phyloP scores from a whole-genome alignment of 225 moss, liverwort and hornwort genomes.

The Marchantia paleacea region DNA sequence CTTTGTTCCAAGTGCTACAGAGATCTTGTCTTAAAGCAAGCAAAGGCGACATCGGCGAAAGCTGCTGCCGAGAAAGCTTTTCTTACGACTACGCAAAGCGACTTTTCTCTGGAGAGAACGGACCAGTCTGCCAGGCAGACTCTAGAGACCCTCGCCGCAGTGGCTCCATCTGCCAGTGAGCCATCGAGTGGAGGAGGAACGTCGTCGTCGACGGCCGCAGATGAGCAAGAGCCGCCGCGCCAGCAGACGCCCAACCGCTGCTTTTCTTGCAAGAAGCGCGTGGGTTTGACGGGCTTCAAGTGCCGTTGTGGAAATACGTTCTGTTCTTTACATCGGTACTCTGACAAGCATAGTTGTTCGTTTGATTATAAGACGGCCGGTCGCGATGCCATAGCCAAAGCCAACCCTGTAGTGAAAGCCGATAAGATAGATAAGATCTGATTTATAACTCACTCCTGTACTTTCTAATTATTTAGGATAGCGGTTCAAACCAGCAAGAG shows the following conservation, averaged over 20 bases:
- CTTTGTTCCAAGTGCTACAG: slow-evolving; percentile 90
- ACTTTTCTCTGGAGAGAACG: slow-evolving; percentile 32
- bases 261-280: slow-evolving; percentile 81
- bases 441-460: slow-evolving; percentile 19
- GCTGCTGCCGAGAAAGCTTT: slow-evolving; percentile 34
- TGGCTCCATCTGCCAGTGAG: slow-evolving; percentile 13
- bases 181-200: slow-evolving; percentile 38
- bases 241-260: slow-evolving; percentile 60
- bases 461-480: slow-evolving; percentile 27
- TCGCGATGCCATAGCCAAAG: slow-evolving; percentile 87
- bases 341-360: slow-evolving; percentile 83
- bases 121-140: slow-evolving; percentile 40
- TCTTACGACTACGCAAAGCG: slow-evolving; percentile 21
- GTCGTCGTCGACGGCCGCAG: slow-evolving; percentile 21
- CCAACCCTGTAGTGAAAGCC: slow-evolving; percentile 86
- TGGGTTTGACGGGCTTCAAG: slow-evolving; percentile 85
- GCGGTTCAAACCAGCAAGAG: slow-evolving; percentile 23
- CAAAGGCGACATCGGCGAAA: slow-evolving; percentile 49
- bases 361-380: slow-evolving; percentile 82
- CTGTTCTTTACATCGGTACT: slow-evolving; percentile 78
- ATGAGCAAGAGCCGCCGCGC: slow-evolving; percentile 40
- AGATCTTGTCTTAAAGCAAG: slow-evolving; percentile 64
- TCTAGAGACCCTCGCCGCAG: slow-evolving; percentile 43
- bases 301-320: slow-evolving; percentile 83
- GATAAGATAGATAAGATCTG: slow-evolving; percentile 88